Evolutionary conservation across 306 rosid species (phyloP).

Genomic region (Cercis canadensis): DNA sequence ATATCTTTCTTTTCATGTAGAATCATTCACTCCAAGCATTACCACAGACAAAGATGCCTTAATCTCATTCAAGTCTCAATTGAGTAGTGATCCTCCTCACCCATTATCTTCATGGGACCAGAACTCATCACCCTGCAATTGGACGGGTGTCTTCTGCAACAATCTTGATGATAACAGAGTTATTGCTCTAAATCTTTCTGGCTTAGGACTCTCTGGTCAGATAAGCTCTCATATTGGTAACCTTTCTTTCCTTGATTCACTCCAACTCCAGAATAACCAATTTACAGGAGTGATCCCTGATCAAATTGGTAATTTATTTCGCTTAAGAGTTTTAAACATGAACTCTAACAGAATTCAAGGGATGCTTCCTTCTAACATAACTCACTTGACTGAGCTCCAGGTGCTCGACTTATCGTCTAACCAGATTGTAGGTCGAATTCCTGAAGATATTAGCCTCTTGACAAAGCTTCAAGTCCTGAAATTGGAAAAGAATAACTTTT

Average conservation of each 20-base stretch:
- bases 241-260: slow-evolving; percentile 58
- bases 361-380: slow-evolving; percentile 52
- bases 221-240: slow-evolving; percentile 57
- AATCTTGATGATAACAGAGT: slow-evolving; percentile 50
- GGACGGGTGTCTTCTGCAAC: slow-evolving; percentile 71
- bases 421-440: slow-evolving; percentile 51
- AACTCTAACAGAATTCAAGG: slow-evolving; percentile 60
- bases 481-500: slow-evolving; percentile 53
- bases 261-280: slow-evolving; percentile 57
- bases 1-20: slow-evolving; percentile 27
- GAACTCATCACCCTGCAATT: slow-evolving; percentile 57
- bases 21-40: slow-evolving; percentile 48
- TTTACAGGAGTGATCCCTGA: slow-evolving; percentile 58
- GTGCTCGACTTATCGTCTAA: slow-evolving; percentile 57
- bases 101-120: slow-evolving; percentile 56
- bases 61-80: slow-evolving; percentile 55
- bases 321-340: slow-evolving; percentile 56
- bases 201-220: slow-evolving; percentile 54
- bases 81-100: slow-evolving; percentile 35
- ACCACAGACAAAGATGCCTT: slow-evolving; percentile 66
- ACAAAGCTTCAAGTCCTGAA: slow-evolving; percentile 55
- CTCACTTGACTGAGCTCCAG: slow-evolving; percentile 46
- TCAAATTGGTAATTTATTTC: slow-evolving; percentile 50
- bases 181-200: slow-evolving; percentile 51
- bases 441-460: slow-evolving; percentile 47